Percentiles rank a stretch among this genome's conserved stretches.
Evolutionary conservation across 108 stramenopile genomes (phyloP).

Genomic region (Nitzschia sp.): DNA sequence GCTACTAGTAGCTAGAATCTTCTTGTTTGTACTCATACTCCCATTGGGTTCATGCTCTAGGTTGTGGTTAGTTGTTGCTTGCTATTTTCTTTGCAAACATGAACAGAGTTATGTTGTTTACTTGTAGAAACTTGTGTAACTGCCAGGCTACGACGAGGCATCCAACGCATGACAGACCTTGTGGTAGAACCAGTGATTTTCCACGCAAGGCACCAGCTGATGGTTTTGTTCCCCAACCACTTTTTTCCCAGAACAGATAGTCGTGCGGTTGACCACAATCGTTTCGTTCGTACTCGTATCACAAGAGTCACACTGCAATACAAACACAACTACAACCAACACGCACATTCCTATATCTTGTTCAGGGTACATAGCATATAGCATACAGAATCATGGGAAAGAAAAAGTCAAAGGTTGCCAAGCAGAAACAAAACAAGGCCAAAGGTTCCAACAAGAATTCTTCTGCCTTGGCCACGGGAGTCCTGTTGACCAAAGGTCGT

Average conservation of each 20-base stretch:
- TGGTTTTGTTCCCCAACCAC: background rate
- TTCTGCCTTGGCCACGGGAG: slow-evolving; percentile 4
- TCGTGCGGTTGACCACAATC: background rate
- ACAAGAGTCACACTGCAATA: background rate
- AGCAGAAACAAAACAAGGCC: slow-evolving; percentile 22
- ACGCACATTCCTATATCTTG: background rate
- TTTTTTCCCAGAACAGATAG: background rate
- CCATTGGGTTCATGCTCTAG: no score
- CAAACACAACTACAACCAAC: background rate
- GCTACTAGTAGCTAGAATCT: no score
- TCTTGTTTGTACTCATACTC: no score
- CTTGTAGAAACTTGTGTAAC: no score
- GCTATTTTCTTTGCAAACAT: no score
- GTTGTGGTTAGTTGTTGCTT: no score
- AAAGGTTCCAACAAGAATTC: slow-evolving; percentile 6
- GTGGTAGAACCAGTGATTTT: background rate
- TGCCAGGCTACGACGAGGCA: no score
- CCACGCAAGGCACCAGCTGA: background rate
- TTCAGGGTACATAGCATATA: background rate
- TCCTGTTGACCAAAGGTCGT: slow-evolving; percentile 16
- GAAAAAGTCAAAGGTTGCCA: slow-evolving; percentile 22
- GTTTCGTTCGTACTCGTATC: background rate
- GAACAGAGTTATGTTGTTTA: no score
- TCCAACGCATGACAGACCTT: background rate
- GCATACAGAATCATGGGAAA: slow-evolving; percentile 17